These are phyloP conservation scores for Collybiopsis luxurians DNA, from an alignment of 768 basidiomycete genomes.

Conservation along the genomic window DNA sequence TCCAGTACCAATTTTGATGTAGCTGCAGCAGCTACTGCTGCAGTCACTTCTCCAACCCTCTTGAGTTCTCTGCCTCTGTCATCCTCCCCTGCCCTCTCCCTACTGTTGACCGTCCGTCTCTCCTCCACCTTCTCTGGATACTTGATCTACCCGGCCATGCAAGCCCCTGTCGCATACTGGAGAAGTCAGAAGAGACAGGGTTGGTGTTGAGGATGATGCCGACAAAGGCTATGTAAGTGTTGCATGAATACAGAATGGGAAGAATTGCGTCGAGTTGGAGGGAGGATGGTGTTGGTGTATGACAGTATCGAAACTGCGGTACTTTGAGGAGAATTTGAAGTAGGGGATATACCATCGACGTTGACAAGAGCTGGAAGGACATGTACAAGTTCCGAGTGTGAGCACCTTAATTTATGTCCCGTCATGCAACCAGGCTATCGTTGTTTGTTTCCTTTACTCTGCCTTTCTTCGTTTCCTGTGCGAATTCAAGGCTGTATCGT, in stretches of 20 bases:
- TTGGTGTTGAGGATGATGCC: slow-evolving; percentile 39
- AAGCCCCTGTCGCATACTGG: slow-evolving; percentile 47
- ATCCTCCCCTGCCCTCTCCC: slow-evolving; percentile 23
- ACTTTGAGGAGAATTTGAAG: too few relatives aligned
- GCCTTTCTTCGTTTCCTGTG: too few relatives aligned
- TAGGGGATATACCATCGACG: too few relatives aligned
- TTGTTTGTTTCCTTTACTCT: too few relatives aligned
- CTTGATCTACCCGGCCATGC: slow-evolving; percentile 31
- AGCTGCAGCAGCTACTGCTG: too few relatives aligned
- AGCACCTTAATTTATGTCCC: too few relatives aligned
- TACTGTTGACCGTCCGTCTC: slow-evolving; percentile 37
- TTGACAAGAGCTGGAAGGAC: neutral
- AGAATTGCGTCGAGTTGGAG: slow-evolving; percentile 32
- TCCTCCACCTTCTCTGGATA: slow-evolving; percentile 33
- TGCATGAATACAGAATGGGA: slow-evolving; percentile 41
- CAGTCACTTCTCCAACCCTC: neutral
- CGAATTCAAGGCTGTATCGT: too few relatives aligned
- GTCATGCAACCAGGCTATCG: too few relatives aligned
- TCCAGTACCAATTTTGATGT: too few relatives aligned
- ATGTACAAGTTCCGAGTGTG: too few relatives aligned
- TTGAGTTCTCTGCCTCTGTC: neutral
- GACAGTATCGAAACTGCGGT: neutral
- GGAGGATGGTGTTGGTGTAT: neutral
- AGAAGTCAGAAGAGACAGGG: slow-evolving; percentile 44
- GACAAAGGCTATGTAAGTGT: slow-evolving; percentile 45